Evolutionary conservation across 768 basidiomycete species (phyloP), one percentile per base, ranked within the genome.

Genomic region (Hemileccinum rubropunctum): DNA sequence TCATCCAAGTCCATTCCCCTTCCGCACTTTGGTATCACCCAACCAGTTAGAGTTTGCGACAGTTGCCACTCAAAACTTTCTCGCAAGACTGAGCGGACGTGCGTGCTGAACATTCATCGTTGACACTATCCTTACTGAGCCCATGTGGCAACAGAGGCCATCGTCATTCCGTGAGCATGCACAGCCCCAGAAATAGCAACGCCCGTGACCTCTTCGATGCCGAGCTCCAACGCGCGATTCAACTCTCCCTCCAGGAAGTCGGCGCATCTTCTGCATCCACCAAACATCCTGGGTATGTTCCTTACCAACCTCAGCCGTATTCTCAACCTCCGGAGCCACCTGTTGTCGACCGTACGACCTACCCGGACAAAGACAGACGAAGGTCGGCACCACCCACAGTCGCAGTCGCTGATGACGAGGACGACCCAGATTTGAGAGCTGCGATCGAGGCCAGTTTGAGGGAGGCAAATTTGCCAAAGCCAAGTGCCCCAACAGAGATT

Each of bases 21-120:
- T 20, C 95, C 97, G 4, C 90, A 94, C 64, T 95, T 91, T 60
- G 97, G 97, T 11, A 94, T 99, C 57, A 76, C 83, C 1, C 87
- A 97, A 61, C 86, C 88, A 33, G 97, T 99, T 6, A 78, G 97
- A 34, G 95, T 98, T 0, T 98, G 97, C 51, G 95, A 99, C 54
- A 76, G 82, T 3, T 99, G 97, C 62, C 78, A 85, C 65, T 75
- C 74, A n/a, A 95, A 94, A 68, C 69, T 92, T 43, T 76, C 66
- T 30, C 84, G 79, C 71, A 84, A 82, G 63, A 73, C 69, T n/a
- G 78, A 84, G 58, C 81, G 76, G 59, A 70, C 61, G 81, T 86
- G 65, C 45, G 76, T 69, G 10, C 13, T 39, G 32, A 8, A 6
- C 10, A 26, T 43, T 37, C 12, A 47, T 23, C 0, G 6, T 38